Evolutionary conservation across 352 stramenopile genomes (phyloP).

Genomic region (Phytopythium vexans): DNA sequence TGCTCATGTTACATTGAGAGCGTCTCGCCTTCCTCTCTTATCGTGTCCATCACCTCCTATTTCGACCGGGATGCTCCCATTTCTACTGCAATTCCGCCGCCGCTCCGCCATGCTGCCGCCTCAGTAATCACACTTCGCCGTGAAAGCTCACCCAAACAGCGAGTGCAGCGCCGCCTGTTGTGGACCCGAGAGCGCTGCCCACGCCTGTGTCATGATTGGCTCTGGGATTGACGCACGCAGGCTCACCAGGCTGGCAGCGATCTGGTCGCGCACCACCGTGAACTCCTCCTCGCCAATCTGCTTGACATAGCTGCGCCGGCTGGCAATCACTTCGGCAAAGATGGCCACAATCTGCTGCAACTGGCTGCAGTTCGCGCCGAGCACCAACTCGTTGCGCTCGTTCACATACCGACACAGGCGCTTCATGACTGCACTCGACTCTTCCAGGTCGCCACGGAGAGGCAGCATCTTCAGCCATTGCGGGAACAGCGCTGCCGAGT

Average conservation of each 20-base stretch:
- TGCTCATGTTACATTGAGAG: no score
- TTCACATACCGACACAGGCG: constrained; percentile 65
- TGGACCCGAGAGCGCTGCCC: constrained; percentile 36
- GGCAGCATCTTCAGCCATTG: constrained; percentile 73
- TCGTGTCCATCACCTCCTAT: no score
- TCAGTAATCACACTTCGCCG: background rate
- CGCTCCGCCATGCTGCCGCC: background rate
- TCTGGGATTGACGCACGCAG: constrained; percentile 54
- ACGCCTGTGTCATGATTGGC: constrained; percentile 54
- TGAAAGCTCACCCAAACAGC: constrained; percentile 39
- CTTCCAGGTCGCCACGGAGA: constrained; percentile 71
- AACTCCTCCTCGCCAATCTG: constrained; percentile 47
- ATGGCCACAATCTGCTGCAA: constrained; percentile 54
- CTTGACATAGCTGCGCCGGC: constrained; percentile 28
- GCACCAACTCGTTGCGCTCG: constrained; percentile 55
- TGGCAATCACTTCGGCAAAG: constrained; percentile 48
- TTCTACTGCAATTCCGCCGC: background rate
- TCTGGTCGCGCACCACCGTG: constrained; percentile 28
- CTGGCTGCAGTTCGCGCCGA: constrained; percentile 46
- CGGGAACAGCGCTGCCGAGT: constrained; percentile 49
- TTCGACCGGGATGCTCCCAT: background rate
- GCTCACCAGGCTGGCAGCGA: constrained; percentile 41
- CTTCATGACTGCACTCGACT: constrained; percentile 60
- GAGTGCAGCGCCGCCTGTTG: constrained; percentile 64
- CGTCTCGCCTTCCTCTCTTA: no score